phyloP scores from a whole-genome alignment of 208 protist species.

The Crithidia bombi region DNA sequence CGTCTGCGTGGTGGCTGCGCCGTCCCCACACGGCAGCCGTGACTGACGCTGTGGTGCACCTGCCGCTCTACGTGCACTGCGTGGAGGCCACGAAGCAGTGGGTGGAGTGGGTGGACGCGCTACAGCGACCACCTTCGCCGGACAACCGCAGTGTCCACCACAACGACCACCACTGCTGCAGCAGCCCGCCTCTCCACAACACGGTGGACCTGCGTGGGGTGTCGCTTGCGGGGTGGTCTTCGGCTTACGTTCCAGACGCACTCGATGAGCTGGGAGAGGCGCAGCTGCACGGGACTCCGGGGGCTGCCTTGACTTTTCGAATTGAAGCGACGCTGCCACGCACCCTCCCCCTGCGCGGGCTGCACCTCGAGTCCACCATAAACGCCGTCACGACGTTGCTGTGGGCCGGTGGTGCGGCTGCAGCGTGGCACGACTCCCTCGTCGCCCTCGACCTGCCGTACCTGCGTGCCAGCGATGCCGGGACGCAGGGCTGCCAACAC shows the following conservation, averaged over 20 bases:
- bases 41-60: too few species aligned
- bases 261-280: not conserved
- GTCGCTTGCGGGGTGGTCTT: constrained; percentile 28
- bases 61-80: constrained; percentile 30
- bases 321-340: constrained; percentile 22
- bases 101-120: constrained; percentile 27
- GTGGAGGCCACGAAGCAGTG: constrained; percentile 31
- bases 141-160: not conserved
- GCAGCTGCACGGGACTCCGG: not conserved
- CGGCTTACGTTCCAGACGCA: constrained; percentile 14
- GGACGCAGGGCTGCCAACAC: not conserved
- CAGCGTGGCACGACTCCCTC: constrained; percentile 8
- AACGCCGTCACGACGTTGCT: constrained; percentile 10
- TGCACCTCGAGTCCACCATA: constrained; percentile 25
- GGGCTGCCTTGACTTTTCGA: not conserved
- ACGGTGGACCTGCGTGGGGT: constrained; percentile 20
- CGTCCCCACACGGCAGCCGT: not conserved
- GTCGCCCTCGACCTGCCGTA: constrained; percentile 28
- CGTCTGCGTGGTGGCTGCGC: constrained; percentile 34
- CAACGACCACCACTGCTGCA: not conserved
- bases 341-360: constrained; percentile 26
- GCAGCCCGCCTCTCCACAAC: not conserved
- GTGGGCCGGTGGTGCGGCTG: not conserved
- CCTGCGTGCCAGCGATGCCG: constrained; percentile 5
- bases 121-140: not conserved